Conservation (phyloP, 345 rosid genomes). For the Brassica rapa region DNA sequence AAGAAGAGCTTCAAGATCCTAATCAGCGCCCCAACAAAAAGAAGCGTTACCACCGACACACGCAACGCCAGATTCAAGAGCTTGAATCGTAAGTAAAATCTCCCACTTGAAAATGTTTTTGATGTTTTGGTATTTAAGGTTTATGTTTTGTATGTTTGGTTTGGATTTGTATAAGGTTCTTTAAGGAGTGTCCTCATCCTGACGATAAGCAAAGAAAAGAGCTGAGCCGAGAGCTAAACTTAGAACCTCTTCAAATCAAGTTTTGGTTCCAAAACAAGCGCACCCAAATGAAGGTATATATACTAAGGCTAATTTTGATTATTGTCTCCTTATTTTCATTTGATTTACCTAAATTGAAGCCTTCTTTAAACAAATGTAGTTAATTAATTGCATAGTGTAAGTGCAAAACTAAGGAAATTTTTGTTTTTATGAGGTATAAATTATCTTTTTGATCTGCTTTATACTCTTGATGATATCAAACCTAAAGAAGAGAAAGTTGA, state of each 20-base stretch:
- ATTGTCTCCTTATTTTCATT: constrained; percentile 12
- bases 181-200: constrained; percentile 94
- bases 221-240: constrained; percentile 66
- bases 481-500: neutral
- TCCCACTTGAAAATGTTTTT: neutral
- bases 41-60: constrained; percentile 94
- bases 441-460: neutral
- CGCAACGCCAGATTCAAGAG: constrained; percentile 93
- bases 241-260: constrained; percentile 88
- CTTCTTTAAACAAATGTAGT: neutral
- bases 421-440: neutral
- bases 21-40: constrained; percentile 68
- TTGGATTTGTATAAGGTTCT: constrained; percentile 52
- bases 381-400: neutral
- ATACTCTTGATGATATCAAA: neutral
- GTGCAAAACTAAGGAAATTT: neutral
- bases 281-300: constrained; percentile 86
- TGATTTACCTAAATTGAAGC: neutral
- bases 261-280: constrained; percentile 99
- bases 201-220: constrained; percentile 96
- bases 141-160: constrained; percentile 12
- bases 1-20: constrained; percentile 73
- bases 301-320: neutral
- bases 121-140: neutral
- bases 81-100: constrained; percentile 74